Evolutionary conservation across 2,329 filamentous ascomycete species (phyloP).

Genomic region (Didymella arachidicola): DNA sequence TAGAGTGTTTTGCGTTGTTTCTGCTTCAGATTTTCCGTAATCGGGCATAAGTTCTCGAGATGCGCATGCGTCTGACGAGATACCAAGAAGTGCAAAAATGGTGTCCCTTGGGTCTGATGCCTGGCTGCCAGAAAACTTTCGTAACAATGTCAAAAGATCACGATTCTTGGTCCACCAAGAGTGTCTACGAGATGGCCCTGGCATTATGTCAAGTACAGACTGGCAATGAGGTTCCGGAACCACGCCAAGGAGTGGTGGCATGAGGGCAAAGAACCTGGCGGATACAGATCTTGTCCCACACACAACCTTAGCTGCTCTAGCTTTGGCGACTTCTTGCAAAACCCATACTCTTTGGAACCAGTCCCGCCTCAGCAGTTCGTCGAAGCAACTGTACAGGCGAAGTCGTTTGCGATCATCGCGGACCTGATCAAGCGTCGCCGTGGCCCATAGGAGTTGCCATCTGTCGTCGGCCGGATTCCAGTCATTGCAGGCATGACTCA

Average conservation of each 20-base stretch:
- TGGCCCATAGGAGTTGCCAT: slow-evolving; percentile 15
- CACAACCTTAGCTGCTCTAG: slow-evolving; percentile 19
- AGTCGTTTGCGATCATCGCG: too few species aligned
- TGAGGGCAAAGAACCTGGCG: slow-evolving; percentile 22
- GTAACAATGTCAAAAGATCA: slow-evolving; percentile 27
- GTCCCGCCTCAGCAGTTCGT: neutral
- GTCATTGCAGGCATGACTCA: slow-evolving; percentile 11
- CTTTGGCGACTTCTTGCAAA: slow-evolving; percentile 35
- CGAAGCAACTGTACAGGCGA: too few species aligned
- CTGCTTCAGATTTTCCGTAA: neutral
- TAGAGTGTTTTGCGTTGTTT: neutral
- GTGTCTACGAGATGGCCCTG: slow-evolving; percentile 14
- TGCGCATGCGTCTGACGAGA: slow-evolving; percentile 24
- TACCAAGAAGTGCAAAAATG: slow-evolving; percentile 33
- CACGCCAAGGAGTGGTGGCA: slow-evolving; percentile 10
- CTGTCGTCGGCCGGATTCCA: slow-evolving; percentile 17
- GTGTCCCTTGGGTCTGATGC: slow-evolving; percentile 30
- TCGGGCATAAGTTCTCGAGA: neutral
- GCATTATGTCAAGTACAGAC: slow-evolving; percentile 35
- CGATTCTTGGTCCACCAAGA: slow-evolving; percentile 32
- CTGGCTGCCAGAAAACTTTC: slow-evolving; percentile 27
- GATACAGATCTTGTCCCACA: slow-evolving; percentile 24
- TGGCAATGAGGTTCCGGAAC: slow-evolving; percentile 18
- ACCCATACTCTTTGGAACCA: slow-evolving; percentile 37
- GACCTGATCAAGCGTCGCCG: neutral